phyloP scores from a whole-genome alignment of 2,329 filamentous ascomycete genomes.

The Tolypocladium inflatum region DNA sequence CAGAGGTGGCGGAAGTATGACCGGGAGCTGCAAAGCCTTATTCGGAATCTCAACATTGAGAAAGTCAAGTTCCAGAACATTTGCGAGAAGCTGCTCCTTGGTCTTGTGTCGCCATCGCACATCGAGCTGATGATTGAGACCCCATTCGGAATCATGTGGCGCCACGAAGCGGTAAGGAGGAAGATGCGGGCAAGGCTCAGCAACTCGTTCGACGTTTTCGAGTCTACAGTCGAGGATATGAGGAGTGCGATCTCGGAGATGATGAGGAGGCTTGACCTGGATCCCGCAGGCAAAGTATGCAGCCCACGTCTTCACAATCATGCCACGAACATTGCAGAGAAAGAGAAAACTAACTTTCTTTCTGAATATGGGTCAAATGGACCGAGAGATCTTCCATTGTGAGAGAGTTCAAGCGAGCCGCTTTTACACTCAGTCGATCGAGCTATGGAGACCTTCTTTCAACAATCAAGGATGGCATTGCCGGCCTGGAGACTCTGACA shows the following conservation, averaged over 20 bases:
- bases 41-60: constrained; percentile 14
- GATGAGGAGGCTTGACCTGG: background rate
- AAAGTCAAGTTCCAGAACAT: constrained; percentile 16
- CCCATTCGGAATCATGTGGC: constrained; percentile 18
- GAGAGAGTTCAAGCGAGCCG: background rate
- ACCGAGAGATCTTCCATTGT: background rate
- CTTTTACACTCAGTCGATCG: background rate
- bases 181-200: constrained; percentile 15
- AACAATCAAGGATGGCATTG: background rate
- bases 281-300: background rate
- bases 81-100: constrained; percentile 17
- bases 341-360: too few species aligned
- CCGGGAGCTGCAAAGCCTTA: constrained; percentile 13
- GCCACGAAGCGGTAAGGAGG: constrained; percentile 3
- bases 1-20: constrained; percentile 7
- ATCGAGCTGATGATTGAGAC: constrained; percentile 18
- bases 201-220: constrained; percentile 11
- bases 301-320: background rate
- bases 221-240: constrained; percentile 13
- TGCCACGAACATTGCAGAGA: background rate
- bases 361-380: background rate
- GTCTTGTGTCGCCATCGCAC: constrained; percentile 10
- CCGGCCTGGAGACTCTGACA: background rate
- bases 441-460: background rate
- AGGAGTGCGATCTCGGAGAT: constrained; percentile 11